Conservation (phyloP, 345 rosid genomes). For the Trapa incisa region DNA sequence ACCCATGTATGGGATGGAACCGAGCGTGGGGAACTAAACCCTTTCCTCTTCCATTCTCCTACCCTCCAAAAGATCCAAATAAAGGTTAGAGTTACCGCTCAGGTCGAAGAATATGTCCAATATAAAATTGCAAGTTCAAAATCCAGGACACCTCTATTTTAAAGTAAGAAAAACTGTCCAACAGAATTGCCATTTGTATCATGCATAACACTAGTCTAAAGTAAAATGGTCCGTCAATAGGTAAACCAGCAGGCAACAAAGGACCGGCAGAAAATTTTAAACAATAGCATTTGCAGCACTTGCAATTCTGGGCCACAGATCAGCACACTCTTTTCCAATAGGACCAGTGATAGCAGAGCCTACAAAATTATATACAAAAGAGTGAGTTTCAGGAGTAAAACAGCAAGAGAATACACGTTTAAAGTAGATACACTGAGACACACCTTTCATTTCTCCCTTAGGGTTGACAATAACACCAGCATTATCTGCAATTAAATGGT, state of each 20-base stretch:
- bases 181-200: no score
- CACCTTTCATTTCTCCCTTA: constrained; percentile 84
- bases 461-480: constrained; percentile 76
- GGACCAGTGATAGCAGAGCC: constrained; percentile 84
- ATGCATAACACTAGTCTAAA: no score
- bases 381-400: not conserved
- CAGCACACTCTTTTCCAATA: constrained; percentile 77
- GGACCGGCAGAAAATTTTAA: not conserved
- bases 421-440: not conserved
- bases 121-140: no score
- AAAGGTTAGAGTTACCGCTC: no score
- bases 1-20: no score
- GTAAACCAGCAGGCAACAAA: not conserved
- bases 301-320: constrained; percentile 60
- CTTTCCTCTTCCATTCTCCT: no score
- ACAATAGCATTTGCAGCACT: constrained; percentile 19
- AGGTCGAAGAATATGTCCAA: no score
- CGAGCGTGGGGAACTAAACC: no score
- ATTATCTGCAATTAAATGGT: constrained; percentile 34
- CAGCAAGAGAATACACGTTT: not conserved
- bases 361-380: constrained; percentile 3
- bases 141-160: no score
- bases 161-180: no score
- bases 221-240: no score
- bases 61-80: no score